These are phyloP conservation scores for Myxozyma monticola DNA, from an alignment of 805 yeast genomes.

Conservation along the genomic window DNA sequence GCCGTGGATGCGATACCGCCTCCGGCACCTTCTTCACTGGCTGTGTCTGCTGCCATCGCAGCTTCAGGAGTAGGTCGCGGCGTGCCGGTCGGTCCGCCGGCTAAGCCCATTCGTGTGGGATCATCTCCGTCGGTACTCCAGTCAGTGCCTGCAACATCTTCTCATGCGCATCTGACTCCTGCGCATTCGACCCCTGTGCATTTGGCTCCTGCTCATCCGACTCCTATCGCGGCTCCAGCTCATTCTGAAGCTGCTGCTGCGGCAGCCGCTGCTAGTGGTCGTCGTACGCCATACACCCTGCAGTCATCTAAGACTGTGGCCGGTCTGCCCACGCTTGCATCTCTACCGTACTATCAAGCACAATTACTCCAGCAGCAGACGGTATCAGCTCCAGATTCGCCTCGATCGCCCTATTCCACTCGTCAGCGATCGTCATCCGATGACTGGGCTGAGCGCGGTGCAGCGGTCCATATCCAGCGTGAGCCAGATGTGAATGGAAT, in stretches of 20 bases:
- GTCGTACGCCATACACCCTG: constrained; percentile 17
- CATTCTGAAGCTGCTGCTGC: neutral
- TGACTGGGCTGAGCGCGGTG: constrained; percentile 60
- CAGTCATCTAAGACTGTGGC: constrained; percentile 26
- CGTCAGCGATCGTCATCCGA: constrained; percentile 34
- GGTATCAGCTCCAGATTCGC: neutral
- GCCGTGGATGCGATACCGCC: no score
- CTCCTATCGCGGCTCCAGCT: neutral
- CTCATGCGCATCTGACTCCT: neutral
- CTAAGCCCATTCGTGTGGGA: neutral
- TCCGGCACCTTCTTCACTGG: neutral
- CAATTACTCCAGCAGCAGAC: constrained; percentile 7
- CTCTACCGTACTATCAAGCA: constrained; percentile 12
- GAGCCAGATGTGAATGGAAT: constrained; percentile 51
- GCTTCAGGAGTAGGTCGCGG: neutral
- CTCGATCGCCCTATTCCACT: neutral
- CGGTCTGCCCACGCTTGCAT: constrained; percentile 20
- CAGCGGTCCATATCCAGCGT: constrained; percentile 54
- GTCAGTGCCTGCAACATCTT: constrained; percentile 5
- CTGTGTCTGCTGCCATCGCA: constrained; percentile 2
- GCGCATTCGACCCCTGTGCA: neutral
- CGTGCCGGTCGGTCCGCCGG: no score
- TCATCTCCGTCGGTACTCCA: neutral
- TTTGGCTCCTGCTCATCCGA: neutral
- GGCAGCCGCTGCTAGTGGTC: neutral